Evolutionary conservation across 129 eudicot species (phyloP).

Genomic region (Logfia minima): DNA sequence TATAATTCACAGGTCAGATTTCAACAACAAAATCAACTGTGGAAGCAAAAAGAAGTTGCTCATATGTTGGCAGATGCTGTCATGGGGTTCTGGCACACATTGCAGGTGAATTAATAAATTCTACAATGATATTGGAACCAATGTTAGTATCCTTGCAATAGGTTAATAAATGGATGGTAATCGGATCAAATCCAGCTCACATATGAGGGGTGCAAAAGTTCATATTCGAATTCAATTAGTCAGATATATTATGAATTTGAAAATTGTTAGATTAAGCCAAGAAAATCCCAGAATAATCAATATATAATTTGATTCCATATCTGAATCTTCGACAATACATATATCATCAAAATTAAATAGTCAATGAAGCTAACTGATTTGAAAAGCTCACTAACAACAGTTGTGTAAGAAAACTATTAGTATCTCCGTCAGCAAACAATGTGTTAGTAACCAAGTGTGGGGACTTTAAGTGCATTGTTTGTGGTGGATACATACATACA

Average conservation of each 20-base stretch:
- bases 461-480: too few relatives aligned
- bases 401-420: neutral
- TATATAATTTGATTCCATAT: neutral
- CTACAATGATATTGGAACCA: neutral
- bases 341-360: neutral
- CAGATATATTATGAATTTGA: neutral
- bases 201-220: neutral
- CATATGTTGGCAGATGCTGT: slow-evolving; percentile 69
- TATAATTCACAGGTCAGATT: slow-evolving; percentile 50
- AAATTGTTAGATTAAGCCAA: neutral
- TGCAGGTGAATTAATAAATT: slow-evolving; percentile 43
- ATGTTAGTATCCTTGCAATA: neutral
- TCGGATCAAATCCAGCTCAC: neutral
- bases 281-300: neutral
- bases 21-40: slow-evolving; percentile 34
- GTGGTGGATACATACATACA: too few relatives aligned
- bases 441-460: slow-evolving; percentile 2
- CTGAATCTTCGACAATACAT: neutral
- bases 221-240: neutral
- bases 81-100: slow-evolving; percentile 79
- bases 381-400: neutral
- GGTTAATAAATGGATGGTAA: neutral
- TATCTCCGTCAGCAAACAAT: neutral
- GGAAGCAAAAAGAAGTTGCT: slow-evolving; percentile 63
- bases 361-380: neutral